A percentile compares a stretch with the other conserved stretches of the same genome.
These are phyloP conservation scores for Xylaria castorea DNA, from an alignment of 495 filamentous ascomycete species.

Conservation along the genomic window DNA sequence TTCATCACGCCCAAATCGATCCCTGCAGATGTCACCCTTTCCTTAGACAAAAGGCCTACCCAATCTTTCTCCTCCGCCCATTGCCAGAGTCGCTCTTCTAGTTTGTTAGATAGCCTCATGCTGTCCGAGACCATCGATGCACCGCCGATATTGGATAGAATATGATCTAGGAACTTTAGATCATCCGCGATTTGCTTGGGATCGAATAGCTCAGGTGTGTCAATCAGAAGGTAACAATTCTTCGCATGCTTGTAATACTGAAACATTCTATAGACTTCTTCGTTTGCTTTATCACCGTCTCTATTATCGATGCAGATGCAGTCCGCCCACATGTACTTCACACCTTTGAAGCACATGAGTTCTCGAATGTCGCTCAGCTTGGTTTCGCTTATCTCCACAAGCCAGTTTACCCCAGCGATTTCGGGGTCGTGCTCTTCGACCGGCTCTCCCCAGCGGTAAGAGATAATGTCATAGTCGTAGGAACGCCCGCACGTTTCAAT, in stretches of 20 bases:
- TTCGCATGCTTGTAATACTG: background rate
- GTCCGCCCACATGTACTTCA: constrained; percentile 32
- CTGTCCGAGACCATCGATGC: background rate
- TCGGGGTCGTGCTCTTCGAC: background rate
- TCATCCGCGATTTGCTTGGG: background rate
- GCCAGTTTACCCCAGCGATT: constrained; percentile 1
- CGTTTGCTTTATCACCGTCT: background rate
- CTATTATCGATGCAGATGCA: constrained; percentile 29
- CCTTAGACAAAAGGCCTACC: background rate
- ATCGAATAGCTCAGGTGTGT: background rate
- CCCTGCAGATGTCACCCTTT: constrained; percentile 1
- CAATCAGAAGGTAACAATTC: constrained; percentile 7
- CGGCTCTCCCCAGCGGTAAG: background rate
- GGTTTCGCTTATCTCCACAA: constrained; percentile 2
- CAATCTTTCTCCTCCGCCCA: background rate
- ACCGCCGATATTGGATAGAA: background rate
- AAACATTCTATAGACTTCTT: background rate
- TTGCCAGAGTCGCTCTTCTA: background rate
- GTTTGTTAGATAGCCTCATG: background rate
- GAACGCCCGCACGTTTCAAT: background rate
- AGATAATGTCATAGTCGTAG: constrained; percentile 11
- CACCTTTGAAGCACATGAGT: constrained; percentile 1
- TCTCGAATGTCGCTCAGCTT: constrained; percentile 1
- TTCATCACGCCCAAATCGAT: constrained; percentile 39
- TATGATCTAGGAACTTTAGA: constrained; percentile 7